Base-by-base conservation (phyloP, 371 early-diverging fungal species). In the Mortierella sp. region DNA sequence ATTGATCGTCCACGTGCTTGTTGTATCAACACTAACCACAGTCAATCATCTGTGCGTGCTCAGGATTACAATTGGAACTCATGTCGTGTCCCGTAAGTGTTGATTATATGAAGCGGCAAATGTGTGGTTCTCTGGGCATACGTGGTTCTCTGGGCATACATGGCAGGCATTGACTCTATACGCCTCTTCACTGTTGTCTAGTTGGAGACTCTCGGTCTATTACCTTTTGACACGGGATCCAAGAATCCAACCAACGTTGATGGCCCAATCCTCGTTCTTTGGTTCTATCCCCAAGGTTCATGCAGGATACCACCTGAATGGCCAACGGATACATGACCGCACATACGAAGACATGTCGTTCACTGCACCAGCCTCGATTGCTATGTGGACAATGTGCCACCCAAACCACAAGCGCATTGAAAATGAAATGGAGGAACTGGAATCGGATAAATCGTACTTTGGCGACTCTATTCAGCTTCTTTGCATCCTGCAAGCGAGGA, bases 401-500 rank as follows among this genome's bases (percentile, higher is more conserved):
- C 80, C 82, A 16, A 65, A 73, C 22, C 62, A 82, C 21, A 61
- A 47, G 0, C 78, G 81, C 22, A 60, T 85, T 27, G 67, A 80
- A 45, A 54, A 67, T 10, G 78, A 85, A 45, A 86, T 88, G 88
- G 83, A 83, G 24, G 65, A 79, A 1, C 78, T 85, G 65, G 83
- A 81, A 24, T 62, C 66, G 2, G 84, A 83, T 17, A 79, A 74
- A n/a, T 85, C 84, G 16, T 88, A 88, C 43, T 88, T 87, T 77
- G 89, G 89, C 12, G 89, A 88, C 69, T 80, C 82, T 14, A 88
- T 88, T 41, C 86, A 85, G 28, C 66, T 88, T 76, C 63, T 88
- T 13, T 82, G 86, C 67, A 65, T 88, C 21, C 56, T 88, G 34
- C 79, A 84, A 65, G 85, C 87, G 7, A 63, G 60, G 47, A 68